phyloP scores from a whole-genome alignment of 2,329 filamentous ascomycete species.

The Pezicula radicicola region DNA sequence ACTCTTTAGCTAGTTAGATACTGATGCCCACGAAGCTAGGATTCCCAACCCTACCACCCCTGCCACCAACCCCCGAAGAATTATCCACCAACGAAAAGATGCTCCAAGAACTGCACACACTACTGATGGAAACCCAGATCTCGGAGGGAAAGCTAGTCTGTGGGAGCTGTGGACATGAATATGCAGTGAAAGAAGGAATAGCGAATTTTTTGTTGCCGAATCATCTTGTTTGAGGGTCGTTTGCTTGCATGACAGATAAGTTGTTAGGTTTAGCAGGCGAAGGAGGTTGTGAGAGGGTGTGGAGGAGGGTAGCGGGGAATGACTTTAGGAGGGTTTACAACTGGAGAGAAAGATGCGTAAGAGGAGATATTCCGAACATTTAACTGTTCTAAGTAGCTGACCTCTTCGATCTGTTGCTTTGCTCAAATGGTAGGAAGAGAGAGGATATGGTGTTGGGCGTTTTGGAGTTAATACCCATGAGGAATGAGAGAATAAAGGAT shows the following conservation, averaged over 20 bases:
- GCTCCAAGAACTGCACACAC: constrained; percentile 72
- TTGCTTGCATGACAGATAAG: background rate
- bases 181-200: constrained; percentile 91
- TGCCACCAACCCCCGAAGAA: constrained; percentile 59
- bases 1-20: background rate
- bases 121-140: constrained; percentile 88
- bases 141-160: constrained; percentile 86
- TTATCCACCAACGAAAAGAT: constrained; percentile 65
- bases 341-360: no score
- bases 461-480: background rate
- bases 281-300: background rate
- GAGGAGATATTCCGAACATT: no score
- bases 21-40: constrained; percentile 58
- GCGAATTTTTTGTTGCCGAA: constrained; percentile 93
- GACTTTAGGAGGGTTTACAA: no score
- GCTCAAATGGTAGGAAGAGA: background rate
- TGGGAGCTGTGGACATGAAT: constrained; percentile 89
- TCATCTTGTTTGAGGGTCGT: constrained; percentile 65
- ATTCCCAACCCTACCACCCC: constrained; percentile 68
- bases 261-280: background rate
- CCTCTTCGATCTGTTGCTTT: no score
- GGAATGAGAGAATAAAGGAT: background rate
- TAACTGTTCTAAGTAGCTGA: no score
- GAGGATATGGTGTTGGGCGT: background rate
- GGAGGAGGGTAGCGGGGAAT: no score